A percentile compares a stretch with the other conserved stretches of the same genome.
phyloP scores from a whole-genome alignment of 148 eudicot genomes.

The Selenicereus undatus region DNA sequence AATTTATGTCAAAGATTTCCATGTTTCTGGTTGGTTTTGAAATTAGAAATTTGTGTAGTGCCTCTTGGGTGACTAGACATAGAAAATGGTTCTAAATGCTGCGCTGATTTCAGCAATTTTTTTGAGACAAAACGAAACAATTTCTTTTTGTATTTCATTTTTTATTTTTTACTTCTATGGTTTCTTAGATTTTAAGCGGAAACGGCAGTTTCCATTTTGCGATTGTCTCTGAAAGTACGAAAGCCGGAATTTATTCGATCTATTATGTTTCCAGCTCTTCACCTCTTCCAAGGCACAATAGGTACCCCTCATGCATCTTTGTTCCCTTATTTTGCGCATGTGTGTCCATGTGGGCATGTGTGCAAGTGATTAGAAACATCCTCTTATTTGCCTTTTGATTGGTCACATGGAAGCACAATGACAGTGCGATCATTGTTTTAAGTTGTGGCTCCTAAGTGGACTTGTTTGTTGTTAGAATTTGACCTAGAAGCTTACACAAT shows the following conservation, averaged over 20 bases:
- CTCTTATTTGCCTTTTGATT: neutral
- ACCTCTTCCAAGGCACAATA: neutral
- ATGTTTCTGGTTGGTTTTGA: neutral
- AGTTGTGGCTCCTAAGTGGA: neutral
- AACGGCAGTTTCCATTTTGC: neutral
- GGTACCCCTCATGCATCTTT: neutral
- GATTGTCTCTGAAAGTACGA: neutral
- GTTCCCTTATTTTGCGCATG: neutral
- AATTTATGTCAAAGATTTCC: neutral
- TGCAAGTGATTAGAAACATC: neutral
- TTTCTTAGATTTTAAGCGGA: neutral
- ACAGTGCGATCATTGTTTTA: neutral
- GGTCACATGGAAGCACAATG: neutral
- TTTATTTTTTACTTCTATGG: neutral
- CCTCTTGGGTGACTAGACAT: neutral
- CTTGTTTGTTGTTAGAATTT: neutral
- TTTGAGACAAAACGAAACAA: neutral
- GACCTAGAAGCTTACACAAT: neutral
- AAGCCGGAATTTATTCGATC: neutral
- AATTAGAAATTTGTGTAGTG: neutral
- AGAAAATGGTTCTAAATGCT: neutral
- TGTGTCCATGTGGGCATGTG: neutral
- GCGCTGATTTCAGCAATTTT: neutral
- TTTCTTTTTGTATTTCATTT: neutral
- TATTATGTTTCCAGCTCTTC: neutral